Evolutionary conservation across 176 grass and related monocot species (phyloP), one percentile per base, ranked within the genome.

Genomic region (Saccharum spontaneum): DNA sequence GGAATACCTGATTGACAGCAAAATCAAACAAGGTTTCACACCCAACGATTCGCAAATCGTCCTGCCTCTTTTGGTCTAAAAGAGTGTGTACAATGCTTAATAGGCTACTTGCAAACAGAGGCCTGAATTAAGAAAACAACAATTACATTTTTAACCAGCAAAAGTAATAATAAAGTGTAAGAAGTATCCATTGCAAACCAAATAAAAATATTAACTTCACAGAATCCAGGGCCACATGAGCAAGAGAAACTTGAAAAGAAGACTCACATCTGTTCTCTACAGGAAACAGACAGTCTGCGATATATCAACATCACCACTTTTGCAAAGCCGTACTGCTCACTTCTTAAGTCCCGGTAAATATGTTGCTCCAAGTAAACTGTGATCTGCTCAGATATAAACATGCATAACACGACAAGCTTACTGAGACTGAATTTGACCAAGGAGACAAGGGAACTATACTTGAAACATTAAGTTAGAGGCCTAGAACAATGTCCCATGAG

Each of bases 1-100:
- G 72, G 41, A 57, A 79, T 93, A 99, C 97, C 94, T 96, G 97
- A 86, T 89, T 91, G 71, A 90, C 91, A 69, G 89, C 88, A 89
- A 99, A 99, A 86, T 99, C 97, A 89, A 99, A 99, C 81, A 99
- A 90, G 62, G 97, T 92, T 91, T 96, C 90, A 85, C 97, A 99
- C 78, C 86, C 97, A 73, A 92, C 79, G 48, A 87, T 94, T 66
- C 94, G 89, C 89, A 99, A 91, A 78, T 99, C 91, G 65, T 94
- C 90, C 33, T 92, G 89, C 85, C 97, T 92, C 86, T 88, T 98
- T 99, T 99, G 97, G 75, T 94, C 93, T 71, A 99, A 88, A 92
- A 99, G 93, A 33, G 97, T 96, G 69, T 90, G 90, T 66, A 96
- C 85, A 74, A 99, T 93, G 80, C 81, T 89, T 82, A 99, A 65